Percentiles rank a stretch among this genome's conserved stretches.
phyloP scores from a whole-genome alignment of 2,329 filamentous ascomycete genomes.

The Macrophomina pseudophaseolina region DNA sequence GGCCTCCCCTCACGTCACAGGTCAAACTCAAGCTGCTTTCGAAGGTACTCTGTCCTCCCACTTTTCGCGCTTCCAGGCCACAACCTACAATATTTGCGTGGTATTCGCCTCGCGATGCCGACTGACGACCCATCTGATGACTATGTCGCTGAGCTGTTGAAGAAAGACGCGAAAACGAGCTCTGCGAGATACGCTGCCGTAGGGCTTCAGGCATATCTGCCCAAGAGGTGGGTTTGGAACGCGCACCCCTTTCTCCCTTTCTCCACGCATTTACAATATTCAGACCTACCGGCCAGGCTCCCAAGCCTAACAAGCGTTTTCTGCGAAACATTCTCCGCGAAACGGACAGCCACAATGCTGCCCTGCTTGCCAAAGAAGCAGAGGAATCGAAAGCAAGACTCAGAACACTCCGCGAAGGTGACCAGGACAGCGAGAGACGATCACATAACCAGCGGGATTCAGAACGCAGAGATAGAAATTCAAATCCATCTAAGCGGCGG shows the following conservation, averaged over 20 bases:
- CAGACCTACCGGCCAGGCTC: constrained; percentile 69
- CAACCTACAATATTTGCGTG: neutral
- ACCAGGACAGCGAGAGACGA: constrained; percentile 43
- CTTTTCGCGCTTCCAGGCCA: neutral
- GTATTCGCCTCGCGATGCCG: constrained; percentile 18
- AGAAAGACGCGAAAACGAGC: constrained; percentile 76
- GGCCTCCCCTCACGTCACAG: constrained; percentile 18
- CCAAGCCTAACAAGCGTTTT: constrained; percentile 91
- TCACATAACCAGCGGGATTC: neutral
- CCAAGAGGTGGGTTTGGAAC: constrained; percentile 58
- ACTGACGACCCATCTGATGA: constrained; percentile 67
- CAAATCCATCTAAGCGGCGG: constrained; percentile 23
- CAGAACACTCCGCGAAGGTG: constrained; percentile 45
- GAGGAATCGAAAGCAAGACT: constrained; percentile 77
- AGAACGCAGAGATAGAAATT: constrained; percentile 3
- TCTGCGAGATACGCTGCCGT: constrained; percentile 76
- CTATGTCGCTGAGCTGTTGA: constrained; percentile 79
- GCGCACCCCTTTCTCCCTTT: neutral
- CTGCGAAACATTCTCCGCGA: constrained; percentile 86
- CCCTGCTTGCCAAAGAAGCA: constrained; percentile 81
- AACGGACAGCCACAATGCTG: constrained; percentile 87
- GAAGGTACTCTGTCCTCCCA: neutral
- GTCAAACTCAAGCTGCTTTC: neutral
- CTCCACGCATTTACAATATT: neutral
- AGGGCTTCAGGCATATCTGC: constrained; percentile 71